phyloP scores from a whole-genome alignment of 441 rosid species.

The Sinapis alba region DNA sequence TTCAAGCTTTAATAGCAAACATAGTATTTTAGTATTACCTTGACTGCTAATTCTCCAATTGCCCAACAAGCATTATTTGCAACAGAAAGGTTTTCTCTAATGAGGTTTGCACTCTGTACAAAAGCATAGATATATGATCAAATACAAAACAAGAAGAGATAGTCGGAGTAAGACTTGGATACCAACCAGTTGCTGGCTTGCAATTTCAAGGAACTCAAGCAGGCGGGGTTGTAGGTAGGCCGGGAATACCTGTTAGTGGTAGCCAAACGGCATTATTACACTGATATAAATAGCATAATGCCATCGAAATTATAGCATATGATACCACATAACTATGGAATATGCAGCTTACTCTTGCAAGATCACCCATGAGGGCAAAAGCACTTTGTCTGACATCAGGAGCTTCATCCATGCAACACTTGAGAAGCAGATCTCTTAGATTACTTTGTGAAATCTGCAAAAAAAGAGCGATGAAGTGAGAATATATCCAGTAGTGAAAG shows the following conservation, averaged over 20 bases:
- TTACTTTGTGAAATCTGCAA: slow-evolving; percentile 79
- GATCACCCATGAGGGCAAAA: slow-evolving; percentile 97
- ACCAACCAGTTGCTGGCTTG: slow-evolving; percentile 94
- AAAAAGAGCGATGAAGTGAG: slow-evolving; percentile 4
- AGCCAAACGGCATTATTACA: slow-evolving; percentile 22
- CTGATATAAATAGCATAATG: not conserved
- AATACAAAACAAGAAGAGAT: slow-evolving; percentile 15
- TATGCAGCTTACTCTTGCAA: slow-evolving; percentile 75
- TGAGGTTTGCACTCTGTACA: slow-evolving; percentile 63
- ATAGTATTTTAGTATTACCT: slow-evolving; percentile 49
- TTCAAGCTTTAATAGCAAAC: slow-evolving; percentile 2
- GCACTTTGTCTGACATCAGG: slow-evolving; percentile 95
- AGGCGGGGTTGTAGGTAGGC: slow-evolving; percentile 75
- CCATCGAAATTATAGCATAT: not conserved
- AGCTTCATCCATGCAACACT: slow-evolving; percentile 93
- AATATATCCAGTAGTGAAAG: slow-evolving; percentile 4
- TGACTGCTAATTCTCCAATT: slow-evolving; percentile 94
- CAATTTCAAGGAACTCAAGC: slow-evolving; percentile 76
- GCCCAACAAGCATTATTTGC: slow-evolving; percentile 99
- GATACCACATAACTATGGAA: slow-evolving; percentile 7
- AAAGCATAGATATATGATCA: slow-evolving; percentile 28
- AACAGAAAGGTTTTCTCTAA: slow-evolving; percentile 80
- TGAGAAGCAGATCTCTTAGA: slow-evolving; percentile 87
- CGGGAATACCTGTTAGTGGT: slow-evolving; percentile 64
- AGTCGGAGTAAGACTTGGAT: slow-evolving; percentile 21